Evolutionary conservation across 306 rosid genomes (phyloP).

Genomic region (Erythrophleum fordii): DNA sequence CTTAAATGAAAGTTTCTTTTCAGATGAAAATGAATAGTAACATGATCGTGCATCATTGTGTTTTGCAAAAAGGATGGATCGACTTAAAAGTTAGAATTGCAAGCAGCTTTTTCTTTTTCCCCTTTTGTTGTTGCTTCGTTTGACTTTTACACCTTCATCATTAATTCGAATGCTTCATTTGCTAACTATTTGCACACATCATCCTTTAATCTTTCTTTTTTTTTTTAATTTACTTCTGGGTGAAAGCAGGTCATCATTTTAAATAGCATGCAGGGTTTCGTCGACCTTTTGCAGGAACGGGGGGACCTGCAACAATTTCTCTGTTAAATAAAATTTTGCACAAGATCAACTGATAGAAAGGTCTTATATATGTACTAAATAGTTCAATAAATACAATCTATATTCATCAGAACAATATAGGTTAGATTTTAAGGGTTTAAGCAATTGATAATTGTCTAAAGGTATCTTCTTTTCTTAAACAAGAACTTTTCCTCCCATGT

Average conservation of each 20-base stretch:
- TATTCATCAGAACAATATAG: no score
- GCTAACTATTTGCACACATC: background rate
- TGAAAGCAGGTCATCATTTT: background rate
- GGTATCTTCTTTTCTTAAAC: no score
- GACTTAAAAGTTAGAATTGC: background rate
- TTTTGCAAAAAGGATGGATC: background rate
- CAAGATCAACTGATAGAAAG: no score
- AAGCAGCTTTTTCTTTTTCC: background rate
- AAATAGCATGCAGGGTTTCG: background rate
- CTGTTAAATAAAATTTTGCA: no score
- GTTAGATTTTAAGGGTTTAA: no score
- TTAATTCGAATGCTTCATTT: background rate
- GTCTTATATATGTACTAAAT: no score
- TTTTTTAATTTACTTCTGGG: background rate
- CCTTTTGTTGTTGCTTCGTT: background rate
- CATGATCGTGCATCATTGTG: slow-evolving; percentile 12
- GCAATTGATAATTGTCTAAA: no score
- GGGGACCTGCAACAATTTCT: background rate
- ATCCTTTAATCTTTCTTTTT: background rate
- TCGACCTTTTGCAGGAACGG: background rate
- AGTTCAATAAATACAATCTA: no score
- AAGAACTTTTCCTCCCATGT: no score
- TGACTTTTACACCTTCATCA: slow-evolving; percentile 16
- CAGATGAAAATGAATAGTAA: background rate
- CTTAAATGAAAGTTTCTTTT: background rate